Base-by-base conservation (phyloP, 768 basidiomycete species). In the Clathrus columnatus region DNA sequence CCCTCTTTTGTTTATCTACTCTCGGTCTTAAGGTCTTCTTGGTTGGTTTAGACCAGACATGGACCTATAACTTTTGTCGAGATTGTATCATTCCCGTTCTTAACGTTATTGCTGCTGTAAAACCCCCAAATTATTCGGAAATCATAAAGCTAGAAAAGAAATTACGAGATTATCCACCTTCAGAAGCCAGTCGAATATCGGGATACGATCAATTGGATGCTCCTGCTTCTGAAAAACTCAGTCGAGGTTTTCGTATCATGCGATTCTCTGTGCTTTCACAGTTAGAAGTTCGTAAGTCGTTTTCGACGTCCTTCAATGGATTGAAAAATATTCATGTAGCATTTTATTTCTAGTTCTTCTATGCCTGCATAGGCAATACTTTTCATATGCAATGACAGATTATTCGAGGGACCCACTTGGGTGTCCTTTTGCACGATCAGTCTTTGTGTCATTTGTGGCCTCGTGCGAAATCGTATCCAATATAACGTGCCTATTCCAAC, bases 281-380 rank as follows among this genome's bases (percentile, higher is more conserved):
- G 4, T 47, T 29, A 48, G 54, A 55, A 23, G 32, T 46, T 16
- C 26, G 46, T 47, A 18, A 47, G 46, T 47, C 11, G n/a, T 14
- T 36, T 36, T 36, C 36, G 10, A 11, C n/a, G 14, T 36, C n/a
- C 11, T 11, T 20, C 46, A 47, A 47, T 5, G 36, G 10, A 36
- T n/a, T n/a, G 46, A 47, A 4, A 46, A 32, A 7, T 46, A 47
- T 23, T 28, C 4, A 47, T 18, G 17, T 23, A 14, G 4, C 2
- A 47, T 47, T 14, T 14, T 11, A 4, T 50, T 26, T 36, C 30
- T 49, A 85, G 84, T 82, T 66, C 73, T 85, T 29, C 70, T 86
- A n/a, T 86, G 85, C 66, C 71, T 86, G 41, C 84, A 86, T 62
- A 75, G 84, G 60, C 82, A 81, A 64, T 86, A 85, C 70, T 85